phyloP scores from a whole-genome alignment of 805 yeast species.

The Candida coquimbonensis region DNA sequence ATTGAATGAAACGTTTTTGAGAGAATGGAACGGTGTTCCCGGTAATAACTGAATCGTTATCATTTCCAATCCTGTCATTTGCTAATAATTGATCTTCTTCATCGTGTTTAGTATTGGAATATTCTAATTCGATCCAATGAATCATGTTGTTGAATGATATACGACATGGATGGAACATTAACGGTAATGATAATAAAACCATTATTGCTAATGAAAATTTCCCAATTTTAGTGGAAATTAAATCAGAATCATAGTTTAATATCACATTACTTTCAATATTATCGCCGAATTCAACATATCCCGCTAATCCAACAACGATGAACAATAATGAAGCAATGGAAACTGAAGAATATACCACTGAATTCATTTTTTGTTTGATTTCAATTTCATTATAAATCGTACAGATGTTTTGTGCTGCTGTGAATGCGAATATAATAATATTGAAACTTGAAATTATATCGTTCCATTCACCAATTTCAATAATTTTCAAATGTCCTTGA shows the following conservation, averaged over 20 bases:
- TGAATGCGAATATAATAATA: slow-evolving; percentile 71
- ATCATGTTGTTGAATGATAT: slow-evolving; percentile 62
- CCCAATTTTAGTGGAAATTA: slow-evolving; percentile 43
- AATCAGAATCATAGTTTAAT: slow-evolving; percentile 53
- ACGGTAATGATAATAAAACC: slow-evolving; percentile 72
- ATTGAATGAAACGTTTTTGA: slow-evolving; percentile 35
- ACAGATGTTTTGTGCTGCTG: slow-evolving; percentile 77
- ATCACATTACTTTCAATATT: slow-evolving; percentile 60
- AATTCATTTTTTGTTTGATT: slow-evolving; percentile 43
- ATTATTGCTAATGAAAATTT: slow-evolving; percentile 58
- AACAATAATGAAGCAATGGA: slow-evolving; percentile 51
- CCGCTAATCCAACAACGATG: slow-evolving; percentile 55
- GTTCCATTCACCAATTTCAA: slow-evolving; percentile 34
- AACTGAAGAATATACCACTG: slow-evolving; percentile 44
- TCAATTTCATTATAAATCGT: slow-evolving; percentile 67
- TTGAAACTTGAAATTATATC: slow-evolving; percentile 59
- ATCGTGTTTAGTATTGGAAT: background rate
- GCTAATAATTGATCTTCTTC: slow-evolving; percentile 12
- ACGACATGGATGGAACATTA: slow-evolving; percentile 77
- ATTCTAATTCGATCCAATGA: slow-evolving; percentile 34
- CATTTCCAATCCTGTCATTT: slow-evolving; percentile 11
- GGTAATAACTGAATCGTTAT: slow-evolving; percentile 10
- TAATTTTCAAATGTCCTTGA: slow-evolving; percentile 36
- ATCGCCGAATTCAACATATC: slow-evolving; percentile 71
- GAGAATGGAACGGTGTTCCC: slow-evolving; percentile 37